Conservation (phyloP, 108 stramenopile genomes). For the Discostella stelligeroides region DNA sequence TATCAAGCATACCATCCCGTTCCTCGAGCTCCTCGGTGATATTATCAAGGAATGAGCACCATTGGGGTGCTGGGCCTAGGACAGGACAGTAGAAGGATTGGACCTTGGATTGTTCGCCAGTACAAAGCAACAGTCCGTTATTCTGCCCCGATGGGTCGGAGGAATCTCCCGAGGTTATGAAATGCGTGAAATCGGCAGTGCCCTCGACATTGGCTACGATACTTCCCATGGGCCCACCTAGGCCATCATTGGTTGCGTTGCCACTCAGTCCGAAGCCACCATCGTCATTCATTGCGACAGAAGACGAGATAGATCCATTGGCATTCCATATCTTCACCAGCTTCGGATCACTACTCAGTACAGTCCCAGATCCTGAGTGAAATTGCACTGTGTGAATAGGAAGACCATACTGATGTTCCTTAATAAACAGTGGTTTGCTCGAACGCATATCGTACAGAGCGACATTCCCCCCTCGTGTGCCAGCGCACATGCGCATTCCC, state of each 20-base stretch:
- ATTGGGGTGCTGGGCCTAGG: slow-evolving; percentile 95
- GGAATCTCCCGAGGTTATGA: slow-evolving; percentile 88
- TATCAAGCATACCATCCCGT: slow-evolving; percentile 66
- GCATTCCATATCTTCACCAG: slow-evolving; percentile 95
- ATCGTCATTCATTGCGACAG: slow-evolving; percentile 25
- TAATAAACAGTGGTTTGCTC: slow-evolving; percentile 81
- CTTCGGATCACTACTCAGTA: slow-evolving; percentile 88
- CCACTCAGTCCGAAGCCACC: slow-evolving; percentile 22
- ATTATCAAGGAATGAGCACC: slow-evolving; percentile 98
- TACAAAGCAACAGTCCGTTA: slow-evolving; percentile 93
- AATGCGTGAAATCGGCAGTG: slow-evolving; percentile 86
- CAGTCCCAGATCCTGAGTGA: slow-evolving; percentile 74
- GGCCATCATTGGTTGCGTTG: slow-evolving; percentile 31
- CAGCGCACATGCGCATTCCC: slow-evolving; percentile 91
- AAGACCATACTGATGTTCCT: slow-evolving; percentile 97
- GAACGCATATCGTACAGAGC: slow-evolving; percentile 96
- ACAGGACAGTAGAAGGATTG: slow-evolving; percentile 95
- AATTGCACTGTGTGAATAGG: slow-evolving; percentile 93
- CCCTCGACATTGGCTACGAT: slow-evolving; percentile 95
- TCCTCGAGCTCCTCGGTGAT: slow-evolving; percentile 99
- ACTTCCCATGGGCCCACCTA: slow-evolving; percentile 63
- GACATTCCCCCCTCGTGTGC: slow-evolving; percentile 90
- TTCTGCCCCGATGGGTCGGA: slow-evolving; percentile 71
- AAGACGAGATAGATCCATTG: slow-evolving; percentile 55
- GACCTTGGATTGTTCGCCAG: slow-evolving; percentile 93